Evolutionary conservation across 2,329 filamentous ascomycete genomes (phyloP), one percentile per base, ranked within the genome.

Genomic region (Talaromyces pinophilus): DNA sequence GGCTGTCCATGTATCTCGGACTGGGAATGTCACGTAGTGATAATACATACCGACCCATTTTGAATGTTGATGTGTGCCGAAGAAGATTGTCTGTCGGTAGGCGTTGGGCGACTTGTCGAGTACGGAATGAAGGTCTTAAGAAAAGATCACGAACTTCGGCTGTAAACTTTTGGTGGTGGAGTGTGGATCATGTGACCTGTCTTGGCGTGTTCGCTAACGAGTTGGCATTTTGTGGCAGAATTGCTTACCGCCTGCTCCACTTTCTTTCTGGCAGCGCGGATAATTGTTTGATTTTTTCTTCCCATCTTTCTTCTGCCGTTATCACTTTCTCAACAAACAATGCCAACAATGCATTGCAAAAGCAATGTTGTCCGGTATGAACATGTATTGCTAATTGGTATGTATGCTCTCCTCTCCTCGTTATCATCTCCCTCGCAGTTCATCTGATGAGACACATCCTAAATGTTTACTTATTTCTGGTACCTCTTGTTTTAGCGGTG

Each of bases 401-500:
- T 44, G 59, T 54, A 33, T 63, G 42, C 19, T 67, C 38, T 52
- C 1, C 44, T 42, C 17, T 19, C 38, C 38, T 17, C 6, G 22
- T 25, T 38, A 30, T 60, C 22, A 40, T 50, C 46, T 69, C 69
- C 13, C 33, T 52, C 28, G 19, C 60, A 30, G 59, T 55, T 68
- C 48, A 71, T 65, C 69, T 92, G 91, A 94, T 93, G 91, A 94
- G 86, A 88, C 84, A 84, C 82, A 83, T 84, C 82, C 72, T 72
- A 74, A 64, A 78, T 80, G 62, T 78, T 80, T 78, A 81, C 81
- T 83, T 82, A 84, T 90, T 93, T 96, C 92, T 96, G 92, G 92
- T 93, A 96, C 92, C 93, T 96, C 93, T 96, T 95, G 92, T 92
- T 87, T 92, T 90, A 95, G 88, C 84, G 85, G 76, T 75, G 76